Evolutionary conservation across 148 eudicot species (phyloP).

Genomic region (Spergularia bocconei): DNA sequence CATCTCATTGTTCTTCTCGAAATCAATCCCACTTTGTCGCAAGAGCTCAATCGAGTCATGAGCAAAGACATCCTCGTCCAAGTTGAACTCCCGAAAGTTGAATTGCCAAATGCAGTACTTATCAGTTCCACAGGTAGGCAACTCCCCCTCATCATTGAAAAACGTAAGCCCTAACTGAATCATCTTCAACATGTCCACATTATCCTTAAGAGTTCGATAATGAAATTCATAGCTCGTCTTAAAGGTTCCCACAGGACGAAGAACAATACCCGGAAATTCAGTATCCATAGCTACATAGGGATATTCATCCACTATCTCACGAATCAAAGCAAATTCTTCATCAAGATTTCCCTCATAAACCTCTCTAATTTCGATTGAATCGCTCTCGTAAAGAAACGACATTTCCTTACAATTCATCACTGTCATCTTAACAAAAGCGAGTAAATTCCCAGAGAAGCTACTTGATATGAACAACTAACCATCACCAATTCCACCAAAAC

Average conservation of each 20-base stretch:
- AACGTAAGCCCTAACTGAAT: slow-evolving; percentile 52
- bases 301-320: slow-evolving; percentile 36
- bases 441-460: background rate
- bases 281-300: slow-evolving; percentile 59
- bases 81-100: slow-evolving; percentile 51
- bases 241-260: slow-evolving; percentile 35
- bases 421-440: background rate
- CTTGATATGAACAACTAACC: slow-evolving; percentile 19
- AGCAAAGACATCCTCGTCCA: slow-evolving; percentile 45
- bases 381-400: slow-evolving; percentile 43
- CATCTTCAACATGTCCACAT: slow-evolving; percentile 52
- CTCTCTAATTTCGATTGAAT: slow-evolving; percentile 45
- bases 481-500: slow-evolving; percentile 15
- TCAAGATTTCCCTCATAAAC: slow-evolving; percentile 51
- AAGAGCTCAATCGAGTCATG: slow-evolving; percentile 50
- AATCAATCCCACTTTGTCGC: slow-evolving; percentile 46
- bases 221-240: slow-evolving; percentile 34
- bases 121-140: slow-evolving; percentile 52
- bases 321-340: slow-evolving; percentile 40
- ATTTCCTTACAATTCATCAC: slow-evolving; percentile 20
- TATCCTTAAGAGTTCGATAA: slow-evolving; percentile 44
- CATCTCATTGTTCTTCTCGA: slow-evolving; percentile 39
- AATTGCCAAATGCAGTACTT: slow-evolving; percentile 56
- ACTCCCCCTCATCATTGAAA: slow-evolving; percentile 41
- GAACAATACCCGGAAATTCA: slow-evolving; percentile 47